Base-by-base conservation (phyloP, 805 yeast genomes). In the Limtongia smithiae region DNA sequence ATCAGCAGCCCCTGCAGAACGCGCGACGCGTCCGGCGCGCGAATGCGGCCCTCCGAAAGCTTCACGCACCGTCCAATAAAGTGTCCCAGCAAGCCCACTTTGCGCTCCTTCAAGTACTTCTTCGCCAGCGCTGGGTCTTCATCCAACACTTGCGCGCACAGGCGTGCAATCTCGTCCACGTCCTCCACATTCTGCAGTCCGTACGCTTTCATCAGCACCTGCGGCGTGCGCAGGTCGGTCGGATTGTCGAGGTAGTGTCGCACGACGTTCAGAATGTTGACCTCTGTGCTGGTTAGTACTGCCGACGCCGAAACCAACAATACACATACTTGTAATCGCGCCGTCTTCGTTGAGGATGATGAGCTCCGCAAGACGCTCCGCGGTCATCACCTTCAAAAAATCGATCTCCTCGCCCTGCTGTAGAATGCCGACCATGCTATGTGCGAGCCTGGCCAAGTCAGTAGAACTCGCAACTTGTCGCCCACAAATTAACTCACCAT, bases 31-130 rank as follows among this genome's bases (percentile, higher is more conserved):
- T 46, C 55, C n/a, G 55, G 52, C 12, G 69, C 67, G 12, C 38
- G 37, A 24, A 76, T 70, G 51, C 70, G 75, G 3, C 97, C 97
- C 57, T 81, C 84, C 1, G 87, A 78, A 47, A 74, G 70, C 60
- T 80, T 79, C 95, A 93, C 87, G 17, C 88, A 94, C 62, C 78
- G 79, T 0, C 97, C 97, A 3, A 93, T 75, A 48, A 93, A 70
- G 60, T 72, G 86, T 60, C 88, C 85, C n/a, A 91, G 60, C 11
- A 89, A 79, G 31, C 77, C 78, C 36, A 69, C 67, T 55, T 78
- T 79, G 46, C 81, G 81, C 2, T 89, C 90, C 0, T 68, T 60
- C 20, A 64, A 63, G 24, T 88, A 74, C 43, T 77, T 78, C 17
- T 71, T 67, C 2, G 85, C 85, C 15, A 83, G 77, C 15, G 77